Base-by-base conservation (phyloP, 805 yeast species). In the Diddensiella caesifluorescens region DNA sequence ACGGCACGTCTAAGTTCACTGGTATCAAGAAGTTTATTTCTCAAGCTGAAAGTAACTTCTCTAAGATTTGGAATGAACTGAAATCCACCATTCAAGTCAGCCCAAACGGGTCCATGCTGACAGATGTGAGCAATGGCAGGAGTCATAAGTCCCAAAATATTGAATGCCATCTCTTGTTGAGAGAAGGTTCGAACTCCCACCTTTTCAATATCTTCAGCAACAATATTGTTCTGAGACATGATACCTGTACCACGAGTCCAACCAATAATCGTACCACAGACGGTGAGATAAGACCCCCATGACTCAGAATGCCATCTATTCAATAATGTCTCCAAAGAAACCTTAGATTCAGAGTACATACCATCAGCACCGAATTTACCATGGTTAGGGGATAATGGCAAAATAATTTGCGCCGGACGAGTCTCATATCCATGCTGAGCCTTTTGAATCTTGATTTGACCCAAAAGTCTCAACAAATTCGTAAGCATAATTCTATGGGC, bases 201-300 rank as follows among this genome's bases (percentile, higher is more conserved):
- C 62, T 79, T 78, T 71, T 92, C 99, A 60, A 92, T 85, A 54
- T 97, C 97, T 70, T 89, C 96, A 48, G 99, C 96, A 64, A 92
- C 86, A 63, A 87, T 83, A 72, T 92, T 92, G 76, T 92, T 92
- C 56, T 82, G 97, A 60, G 88, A 75, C 99, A 92, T 92, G 62
- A 92, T 80, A 61, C 99, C 99, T 46, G 99, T 92, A 68, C 99
- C 99, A 76, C 99, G 86, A 51, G 99, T 92, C 99, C 99, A 92
- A 64, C 99, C 99, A 66, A 92, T 92, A 53, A 92, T 77, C 35
- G 98, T 97, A 74, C 99, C 99, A 68, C 97, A 89, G 47, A 92
- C 73, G 46, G 97, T 92, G 70, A 92, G 79, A 71, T 85, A 92
- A 52, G 83, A 71, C 35, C 83, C 80, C 99, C 99, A 92, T 46